Evolutionary conservation across 2,329 filamentous ascomycete species (phyloP).

Genomic region (Septoria linicola): DNA sequence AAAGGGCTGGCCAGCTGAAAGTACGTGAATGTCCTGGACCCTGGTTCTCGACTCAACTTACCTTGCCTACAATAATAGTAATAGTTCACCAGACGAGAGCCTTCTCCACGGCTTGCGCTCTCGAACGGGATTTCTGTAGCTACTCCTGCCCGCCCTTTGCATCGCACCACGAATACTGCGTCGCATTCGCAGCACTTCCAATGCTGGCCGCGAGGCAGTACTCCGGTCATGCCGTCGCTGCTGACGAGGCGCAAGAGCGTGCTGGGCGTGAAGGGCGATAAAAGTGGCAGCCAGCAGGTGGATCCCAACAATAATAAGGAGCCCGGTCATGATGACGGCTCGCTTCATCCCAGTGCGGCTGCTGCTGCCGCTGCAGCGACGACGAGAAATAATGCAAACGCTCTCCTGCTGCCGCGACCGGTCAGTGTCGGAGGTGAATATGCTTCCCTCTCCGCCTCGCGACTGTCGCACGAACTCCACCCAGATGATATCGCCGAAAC

Average conservation of each 20-base stretch:
- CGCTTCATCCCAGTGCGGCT: conserved; percentile 19
- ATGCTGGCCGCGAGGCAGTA: conserved; percentile 22
- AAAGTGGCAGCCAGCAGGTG: conserved; percentile 6
- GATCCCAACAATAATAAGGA: conserved; percentile 1
- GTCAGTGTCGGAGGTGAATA: conserved; percentile 15
- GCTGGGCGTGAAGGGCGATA: conserved; percentile 37
- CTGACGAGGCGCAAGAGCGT: conserved; percentile 44
- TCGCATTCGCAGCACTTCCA: conserved; percentile 16
- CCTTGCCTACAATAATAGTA: too few relatives aligned
- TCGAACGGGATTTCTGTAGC: too few relatives aligned
- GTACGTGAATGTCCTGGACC: too few relatives aligned
- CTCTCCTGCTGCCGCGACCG: conserved; percentile 15
- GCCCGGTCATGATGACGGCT: conserved; percentile 1
- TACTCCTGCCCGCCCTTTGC: too few relatives aligned
- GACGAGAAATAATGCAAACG: too few relatives aligned
- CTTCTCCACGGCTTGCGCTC: too few relatives aligned
- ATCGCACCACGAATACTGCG: too few relatives aligned
- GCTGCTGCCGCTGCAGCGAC: conserved; percentile 22
- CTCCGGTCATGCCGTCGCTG: conserved; percentile 39
- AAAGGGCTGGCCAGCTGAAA: too few relatives aligned
- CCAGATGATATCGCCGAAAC: conserved; percentile 28
- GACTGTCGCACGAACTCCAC: conserved; percentile 31
- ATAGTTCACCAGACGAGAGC: too few relatives aligned
- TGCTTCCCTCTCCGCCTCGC: conserved; percentile 20
- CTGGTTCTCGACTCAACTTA: too few relatives aligned